Evolutionary conservation across 2,329 filamentous ascomycete species (phyloP).

Genomic region (Paraphaeosphaeria minitans): DNA sequence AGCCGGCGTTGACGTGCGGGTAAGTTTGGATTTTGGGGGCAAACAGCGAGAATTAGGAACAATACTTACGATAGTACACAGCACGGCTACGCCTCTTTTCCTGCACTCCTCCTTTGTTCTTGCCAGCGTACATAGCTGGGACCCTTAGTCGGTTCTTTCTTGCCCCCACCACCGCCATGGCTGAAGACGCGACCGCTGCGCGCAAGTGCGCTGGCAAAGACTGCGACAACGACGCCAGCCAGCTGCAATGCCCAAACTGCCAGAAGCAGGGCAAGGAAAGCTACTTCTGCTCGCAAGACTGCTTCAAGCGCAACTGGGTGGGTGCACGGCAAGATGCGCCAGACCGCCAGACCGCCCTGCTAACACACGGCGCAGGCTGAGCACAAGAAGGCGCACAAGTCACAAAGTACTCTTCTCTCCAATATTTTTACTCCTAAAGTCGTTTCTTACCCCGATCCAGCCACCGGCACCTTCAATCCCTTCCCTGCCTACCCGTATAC

Average conservation of each 20-base stretch:
- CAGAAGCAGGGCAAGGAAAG: constrained; percentile 88
- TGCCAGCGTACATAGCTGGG: not conserved
- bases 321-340: constrained; percentile 62
- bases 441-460: constrained; percentile 90
- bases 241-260: constrained; percentile 92
- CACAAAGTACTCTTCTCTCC: constrained; percentile 75
- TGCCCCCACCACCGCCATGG: constrained; percentile 29
- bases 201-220: constrained; percentile 80
- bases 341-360: constrained; percentile 18
- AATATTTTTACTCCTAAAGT: constrained; percentile 77
- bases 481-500: constrained; percentile 87
- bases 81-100: not conserved
- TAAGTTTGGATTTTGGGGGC: not conserved
- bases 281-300: constrained; percentile 97
- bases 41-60: not conserved
- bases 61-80: not conserved
- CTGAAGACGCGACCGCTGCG: constrained; percentile 50
- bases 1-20: not conserved
- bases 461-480: constrained; percentile 86
- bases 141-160: not conserved
- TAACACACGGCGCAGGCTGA: constrained; percentile 61
- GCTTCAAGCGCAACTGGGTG: constrained; percentile 99
- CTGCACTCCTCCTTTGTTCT: not conserved
- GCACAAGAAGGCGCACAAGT: constrained; percentile 86
- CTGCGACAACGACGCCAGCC: constrained; percentile 84